Evolutionary conservation across 129 eudicot genomes (phyloP).

Genomic region (Oenanthe sinensis): DNA sequence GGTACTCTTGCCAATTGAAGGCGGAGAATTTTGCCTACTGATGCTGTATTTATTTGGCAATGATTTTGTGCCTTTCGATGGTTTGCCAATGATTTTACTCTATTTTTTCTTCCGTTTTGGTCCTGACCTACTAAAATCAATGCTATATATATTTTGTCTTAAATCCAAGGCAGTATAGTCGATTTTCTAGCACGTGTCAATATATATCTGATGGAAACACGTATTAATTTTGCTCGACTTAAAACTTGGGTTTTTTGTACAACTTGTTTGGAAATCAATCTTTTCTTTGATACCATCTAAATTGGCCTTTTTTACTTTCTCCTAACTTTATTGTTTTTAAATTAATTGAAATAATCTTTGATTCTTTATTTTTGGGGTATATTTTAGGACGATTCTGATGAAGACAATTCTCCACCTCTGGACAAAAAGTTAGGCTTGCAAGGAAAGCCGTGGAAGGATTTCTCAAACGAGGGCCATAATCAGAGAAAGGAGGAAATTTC

Average conservation of each 20-base stretch:
- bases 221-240: not conserved
- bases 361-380: not conserved
- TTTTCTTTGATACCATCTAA: slow-evolving; percentile 9
- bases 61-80: too few species aligned
- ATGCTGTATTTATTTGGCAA: too few species aligned
- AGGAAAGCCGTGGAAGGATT: slow-evolving; percentile 79
- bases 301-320: slow-evolving; percentile 21
- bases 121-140: not conserved
- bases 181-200: not conserved
- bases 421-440: slow-evolving; percentile 46
- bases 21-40: too few species aligned
- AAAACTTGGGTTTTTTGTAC: not conserved
- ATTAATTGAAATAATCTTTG: slow-evolving; percentile 3
- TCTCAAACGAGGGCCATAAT: slow-evolving; percentile 44
- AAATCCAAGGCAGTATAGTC: not conserved
- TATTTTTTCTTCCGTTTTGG: not conserved
- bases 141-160: not conserved
- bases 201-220: not conserved
- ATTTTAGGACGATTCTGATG: slow-evolving; percentile 55
- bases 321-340: slow-evolving; percentile 6
- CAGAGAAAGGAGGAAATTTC: slow-evolving; percentile 41
- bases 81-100: too few species aligned
- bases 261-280: slow-evolving; percentile 13
- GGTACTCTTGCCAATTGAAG: too few species aligned
- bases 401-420: slow-evolving; percentile 37